Evolutionary conservation across 495 filamentous ascomycete species (phyloP).

Genomic region (Umbilicaria muhlenbergii): DNA sequence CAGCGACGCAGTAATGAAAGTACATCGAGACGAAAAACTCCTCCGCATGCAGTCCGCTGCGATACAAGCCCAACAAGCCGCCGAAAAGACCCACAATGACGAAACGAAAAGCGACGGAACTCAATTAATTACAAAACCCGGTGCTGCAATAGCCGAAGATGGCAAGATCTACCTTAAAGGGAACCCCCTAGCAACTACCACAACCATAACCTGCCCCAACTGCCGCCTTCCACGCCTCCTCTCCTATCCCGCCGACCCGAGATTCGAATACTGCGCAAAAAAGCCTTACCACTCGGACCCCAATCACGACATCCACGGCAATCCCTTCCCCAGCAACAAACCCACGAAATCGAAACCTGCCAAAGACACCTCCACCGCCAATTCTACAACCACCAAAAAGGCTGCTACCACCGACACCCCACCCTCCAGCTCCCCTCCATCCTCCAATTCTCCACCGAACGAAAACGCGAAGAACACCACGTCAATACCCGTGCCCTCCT

Average conservation of each 20-base stretch:
- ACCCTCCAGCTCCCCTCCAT: conserved; percentile 32
- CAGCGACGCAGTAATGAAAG: conserved; percentile 52
- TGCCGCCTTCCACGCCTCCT: conserved; percentile 26
- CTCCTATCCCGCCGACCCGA: conserved; percentile 11
- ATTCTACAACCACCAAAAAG: conserved; percentile 25
- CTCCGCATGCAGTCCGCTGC: conserved; percentile 59
- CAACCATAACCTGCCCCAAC: conserved; percentile 41
- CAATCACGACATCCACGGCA: conserved; percentile 71
- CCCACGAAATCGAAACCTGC: conserved; percentile 37
- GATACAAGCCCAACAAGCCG: conserved; percentile 51
- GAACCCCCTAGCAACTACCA: conserved; percentile 57
- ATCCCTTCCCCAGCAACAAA: conserved; percentile 48
- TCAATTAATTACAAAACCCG: conserved; percentile 36
- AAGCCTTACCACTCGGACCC: conserved; percentile 57
- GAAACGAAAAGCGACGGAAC: conserved; percentile 23
- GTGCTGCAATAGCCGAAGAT: conserved; percentile 55
- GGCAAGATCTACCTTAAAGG: conserved; percentile 58
- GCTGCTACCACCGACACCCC: no score
- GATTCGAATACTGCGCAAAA: conserved; percentile 51
- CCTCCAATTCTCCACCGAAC: conserved; percentile 20
- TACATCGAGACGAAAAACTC: conserved; percentile 59
- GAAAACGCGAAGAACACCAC: conserved; percentile 26
- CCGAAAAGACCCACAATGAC: conserved; percentile 30
- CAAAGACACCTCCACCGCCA: conserved; percentile 19
- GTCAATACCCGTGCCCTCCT: conserved; percentile 38